Conservation (phyloP, 2,329 filamentous ascomycete genomes). For the Nothophoma quercina region DNA sequence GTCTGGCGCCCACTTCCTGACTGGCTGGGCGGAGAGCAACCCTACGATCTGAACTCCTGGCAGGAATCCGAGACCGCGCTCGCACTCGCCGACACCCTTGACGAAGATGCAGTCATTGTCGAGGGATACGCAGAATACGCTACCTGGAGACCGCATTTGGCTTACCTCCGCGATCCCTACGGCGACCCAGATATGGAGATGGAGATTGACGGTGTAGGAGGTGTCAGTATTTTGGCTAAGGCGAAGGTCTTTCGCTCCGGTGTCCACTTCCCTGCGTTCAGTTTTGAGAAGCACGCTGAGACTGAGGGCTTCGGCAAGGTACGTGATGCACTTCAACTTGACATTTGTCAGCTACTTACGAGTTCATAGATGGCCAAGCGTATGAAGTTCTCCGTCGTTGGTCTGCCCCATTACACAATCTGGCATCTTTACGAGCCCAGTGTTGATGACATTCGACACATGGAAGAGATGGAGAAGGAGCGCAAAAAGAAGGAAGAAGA, state of each 20-base stretch:
- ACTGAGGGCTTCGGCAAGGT: constrained; percentile 99
- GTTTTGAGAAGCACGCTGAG: constrained; percentile 97
- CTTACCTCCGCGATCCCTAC: constrained; percentile 94
- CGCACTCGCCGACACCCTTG: constrained; percentile 89
- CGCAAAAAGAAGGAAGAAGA: constrained; percentile 80
- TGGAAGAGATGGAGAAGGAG: constrained; percentile 98
- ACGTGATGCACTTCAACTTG: constrained; percentile 34
- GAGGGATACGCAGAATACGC: constrained; percentile 99
- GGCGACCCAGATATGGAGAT: constrained; percentile 99
- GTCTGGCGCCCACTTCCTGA: constrained; percentile 98
- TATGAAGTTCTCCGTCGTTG: constrained; percentile 95
- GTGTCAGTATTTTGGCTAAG: constrained; percentile 96
- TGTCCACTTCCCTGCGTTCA: constrained; percentile 97
- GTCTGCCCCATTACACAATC: constrained; percentile 95
- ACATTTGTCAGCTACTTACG: constrained; percentile 32
- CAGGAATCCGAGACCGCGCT: constrained; percentile 98
- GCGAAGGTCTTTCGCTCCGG: constrained; percentile 93
- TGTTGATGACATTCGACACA: constrained; percentile 94
- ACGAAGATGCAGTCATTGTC: constrained; percentile 98
- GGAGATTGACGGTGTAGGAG: constrained; percentile 97
- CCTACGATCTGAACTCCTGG: constrained; percentile 98
- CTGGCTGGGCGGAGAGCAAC: constrained; percentile 98
- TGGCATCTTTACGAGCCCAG: constrained; percentile 99
- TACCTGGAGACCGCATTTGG: constrained; percentile 95
- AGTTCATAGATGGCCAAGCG: constrained; percentile 86